Base-by-base conservation (phyloP, 2,329 filamentous ascomycete species). In the Huntiella omanensis region DNA sequence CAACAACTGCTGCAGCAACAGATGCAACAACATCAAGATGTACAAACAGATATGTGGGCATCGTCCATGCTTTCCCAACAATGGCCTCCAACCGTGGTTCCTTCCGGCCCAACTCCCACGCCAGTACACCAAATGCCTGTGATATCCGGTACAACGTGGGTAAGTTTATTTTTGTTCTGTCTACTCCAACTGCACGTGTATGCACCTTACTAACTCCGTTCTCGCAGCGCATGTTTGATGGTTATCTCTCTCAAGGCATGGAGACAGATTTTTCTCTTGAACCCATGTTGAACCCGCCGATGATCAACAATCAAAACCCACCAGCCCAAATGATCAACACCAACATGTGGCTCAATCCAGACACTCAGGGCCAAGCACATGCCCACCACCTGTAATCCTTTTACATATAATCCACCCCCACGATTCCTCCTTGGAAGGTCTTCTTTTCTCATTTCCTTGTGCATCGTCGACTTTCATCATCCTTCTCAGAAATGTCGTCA, bases 171-270 rank as follows among this genome's bases (percentile, higher is more conserved):
- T n/a, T 12, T 8, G 4, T 33, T 32, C 13, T 16, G 8, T 10
- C 7, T 10, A 28, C 22, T 28, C 22, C 2, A 28, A 10, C 6
- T 28, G 1, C 22, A 10, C 8, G 8, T 28, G 22, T 10, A 28
- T 28, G 22, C 22, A 28, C 6, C 2, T 10, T 8, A 10, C 22
- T 28, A 10, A 28, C 22, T 28, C 22, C 22, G 22, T 28, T 28
- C 22, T 28, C 22, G 19, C 33, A 45, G 43, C 36, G 43, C 16
- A 40, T 39, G 10, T 45, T 45, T 34, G 43, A 45, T 16, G 35
- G 43, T 33, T 28, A 39, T 32, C 13, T 39, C 22, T 22, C 40
- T 28, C 38, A 47, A 19, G 46, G 40, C 10, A 47, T 38, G 12
- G 15, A 47, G 7, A 47, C 33, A n/a, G 40, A 37, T 8, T 43